These are phyloP conservation scores for Ophiostoma fasciatum DNA, from an alignment of 2,329 filamentous ascomycete species.

Conservation along the genomic window DNA sequence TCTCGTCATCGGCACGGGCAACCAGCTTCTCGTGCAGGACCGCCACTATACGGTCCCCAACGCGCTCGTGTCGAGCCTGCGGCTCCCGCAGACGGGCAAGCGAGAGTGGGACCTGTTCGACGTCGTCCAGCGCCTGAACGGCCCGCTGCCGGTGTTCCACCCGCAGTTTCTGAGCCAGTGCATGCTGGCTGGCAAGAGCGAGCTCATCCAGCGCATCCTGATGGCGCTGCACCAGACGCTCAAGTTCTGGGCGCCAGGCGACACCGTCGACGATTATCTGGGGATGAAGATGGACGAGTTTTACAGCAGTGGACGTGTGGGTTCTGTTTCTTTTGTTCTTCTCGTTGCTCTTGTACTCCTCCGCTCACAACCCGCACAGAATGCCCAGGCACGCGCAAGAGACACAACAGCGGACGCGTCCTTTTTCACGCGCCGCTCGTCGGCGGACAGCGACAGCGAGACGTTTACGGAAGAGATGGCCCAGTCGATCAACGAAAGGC, in stretches of 20 bases:
- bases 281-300: constrained; percentile 49
- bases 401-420: constrained; percentile 15
- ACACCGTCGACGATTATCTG: constrained; percentile 64
- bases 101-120: constrained; percentile 60
- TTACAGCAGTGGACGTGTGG: constrained; percentile 24
- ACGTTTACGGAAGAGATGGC: constrained; percentile 60
- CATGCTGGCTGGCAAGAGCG: constrained; percentile 63
- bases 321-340: too few species aligned
- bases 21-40: constrained; percentile 77
- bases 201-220: constrained; percentile 57
- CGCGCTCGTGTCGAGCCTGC: constrained; percentile 38
- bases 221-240: constrained; percentile 58
- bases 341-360: neutral
- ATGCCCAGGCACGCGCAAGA: neutral
- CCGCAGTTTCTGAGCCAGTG: constrained; percentile 82
- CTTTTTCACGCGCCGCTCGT: constrained; percentile 20
- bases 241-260: constrained; percentile 72
- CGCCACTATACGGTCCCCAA: constrained; percentile 54
- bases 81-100: constrained; percentile 31
- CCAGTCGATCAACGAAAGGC: constrained; percentile 54
- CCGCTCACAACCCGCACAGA: neutral
- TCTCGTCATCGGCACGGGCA: constrained; percentile 76
- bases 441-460: constrained; percentile 39
- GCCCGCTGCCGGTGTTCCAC: constrained; percentile 78
- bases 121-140: constrained; percentile 70